Evolutionary conservation across 768 basidiomycete species (phyloP), one percentile per base, ranked within the genome.

Genomic region (Mycena floridula): DNA sequence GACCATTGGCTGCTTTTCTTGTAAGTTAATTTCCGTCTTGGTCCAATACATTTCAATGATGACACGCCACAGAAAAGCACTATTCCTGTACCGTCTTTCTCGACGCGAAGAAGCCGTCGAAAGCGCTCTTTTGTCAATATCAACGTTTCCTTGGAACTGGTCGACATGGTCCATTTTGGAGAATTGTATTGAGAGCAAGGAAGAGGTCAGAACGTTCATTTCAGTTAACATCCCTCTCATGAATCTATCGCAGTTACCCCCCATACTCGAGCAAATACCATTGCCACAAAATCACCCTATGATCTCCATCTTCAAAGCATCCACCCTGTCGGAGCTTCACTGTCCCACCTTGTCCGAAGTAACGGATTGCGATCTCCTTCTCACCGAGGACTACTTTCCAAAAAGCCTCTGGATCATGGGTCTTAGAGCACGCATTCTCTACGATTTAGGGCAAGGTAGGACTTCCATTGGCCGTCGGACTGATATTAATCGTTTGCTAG

Each of bases 81-180:
- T 88, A 3, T 72, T 88, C 37, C 68, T 85, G 27, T 69, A 68
- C 37, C 76, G 82, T 11, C 65, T 85, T 24, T 70, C 74, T 37
- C 68, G 79, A 46, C 65, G 76, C 21, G 71, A 77, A 20, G 78
- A 82, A 47, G 83, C 85, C 5, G 74, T 85, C 7, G 81, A 85
- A 49, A 69, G 68, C 46, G 68, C 76, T 20, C 64, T 85, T 13
- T 55, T 70, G 23, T 82, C 82, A 11, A 68, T 86, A 7, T 60
- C 61, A 20, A 60, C 65, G 9, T 77, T 76, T 46, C 77, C 82
- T 3, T 88, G 80, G 73, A 88, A 88, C 54, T 89, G 85, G 85
- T 78, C 79, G 24, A 71, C 76, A 15, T 89, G 85, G 84, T 58
- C 69, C 15, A 66, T 81, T 26, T 66, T 89, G 15, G 66, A 67